Evolutionary conservation across 2,329 filamentous ascomycete species (phyloP), one percentile per base, ranked within the genome.

Genomic region (Penicillium crustosum): DNA sequence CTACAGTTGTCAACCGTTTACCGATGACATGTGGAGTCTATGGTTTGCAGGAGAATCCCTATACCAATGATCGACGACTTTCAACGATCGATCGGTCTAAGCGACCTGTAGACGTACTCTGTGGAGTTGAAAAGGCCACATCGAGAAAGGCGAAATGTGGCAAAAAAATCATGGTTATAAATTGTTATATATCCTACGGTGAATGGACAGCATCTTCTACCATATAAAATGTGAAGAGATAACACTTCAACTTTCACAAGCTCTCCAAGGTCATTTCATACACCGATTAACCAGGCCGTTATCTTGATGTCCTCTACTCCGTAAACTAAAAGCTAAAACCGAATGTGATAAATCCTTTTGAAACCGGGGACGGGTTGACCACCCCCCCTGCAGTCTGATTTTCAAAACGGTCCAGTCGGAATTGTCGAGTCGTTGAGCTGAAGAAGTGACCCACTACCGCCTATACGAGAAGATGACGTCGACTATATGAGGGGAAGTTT

Each of bases 401-500:
- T 53, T 44, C 49, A 45, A 53, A 45, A 45, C 31, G 50, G 50
- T 33, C 50, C 63, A 66, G 62, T 66, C 62, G 63, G 65, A 66
- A 65, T 51, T 55, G 56, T 63, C 57, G 57, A 61, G 60, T 38
- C 36, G 13, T 61, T 54, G 55, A 61, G 39, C 17, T 53, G 50
- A 47, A 31, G 27, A 38, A 44, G 25, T 42, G 50, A 57, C 58
- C 58, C 58, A 61, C 61, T 29, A 27, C 49, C 31, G 41, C 29
- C 23, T 57, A 61, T 65, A 67, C 65, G 65, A 65, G 65, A 55
- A 50, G 45, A 66, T 67, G 65, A 67, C 65, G 65, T 67, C 63
- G 62, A 62, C 63, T 57, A 65, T 53, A 62, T 61, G 39, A 39
- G 53, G 50, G 48, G 58, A 33, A 53, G 19, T 27, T 27, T 35